Evolutionary conservation across 495 filamentous ascomycete genomes (phyloP).

Genomic region (Neurospora discreta): DNA sequence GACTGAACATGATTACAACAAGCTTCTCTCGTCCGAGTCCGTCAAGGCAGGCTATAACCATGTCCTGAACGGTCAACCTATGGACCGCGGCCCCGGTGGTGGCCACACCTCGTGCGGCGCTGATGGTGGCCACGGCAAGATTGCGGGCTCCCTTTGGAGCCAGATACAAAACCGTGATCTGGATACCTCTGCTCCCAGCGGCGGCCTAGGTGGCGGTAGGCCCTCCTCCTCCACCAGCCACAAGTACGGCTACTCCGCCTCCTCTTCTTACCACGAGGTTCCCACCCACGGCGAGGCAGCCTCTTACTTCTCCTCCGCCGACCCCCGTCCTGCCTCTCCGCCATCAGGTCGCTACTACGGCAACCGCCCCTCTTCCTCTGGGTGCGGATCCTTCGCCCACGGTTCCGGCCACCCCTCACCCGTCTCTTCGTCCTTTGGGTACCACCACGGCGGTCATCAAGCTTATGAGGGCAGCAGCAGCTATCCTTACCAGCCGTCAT

Average conservation of each 20-base stretch:
- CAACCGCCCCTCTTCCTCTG: not conserved
- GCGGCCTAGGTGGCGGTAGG: conserved; percentile 1
- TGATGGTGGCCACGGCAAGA: conserved; percentile 40
- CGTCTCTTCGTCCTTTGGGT: not conserved
- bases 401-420: not conserved
- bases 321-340: not conserved
- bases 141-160: conserved; percentile 39
- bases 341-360: not conserved
- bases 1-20: conserved; percentile 52
- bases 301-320: not conserved
- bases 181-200: conserved; percentile 2
- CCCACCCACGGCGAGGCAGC: not conserved
- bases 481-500: conserved; percentile 1
- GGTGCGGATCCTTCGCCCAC: not conserved
- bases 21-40: conserved; percentile 64
- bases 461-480: not conserved
- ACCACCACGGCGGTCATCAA: not conserved
- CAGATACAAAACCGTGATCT: conserved; percentile 25
- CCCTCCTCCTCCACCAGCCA: not conserved
- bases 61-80: conserved; percentile 10
- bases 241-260: not conserved
- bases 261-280: not conserved
- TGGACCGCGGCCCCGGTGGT: conserved; percentile 27
- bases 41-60: conserved; percentile 75
- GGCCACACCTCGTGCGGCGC: conserved; percentile 19